Conservation (phyloP, 2,329 filamentous ascomycete genomes). For the Beauveria varroae region DNA sequence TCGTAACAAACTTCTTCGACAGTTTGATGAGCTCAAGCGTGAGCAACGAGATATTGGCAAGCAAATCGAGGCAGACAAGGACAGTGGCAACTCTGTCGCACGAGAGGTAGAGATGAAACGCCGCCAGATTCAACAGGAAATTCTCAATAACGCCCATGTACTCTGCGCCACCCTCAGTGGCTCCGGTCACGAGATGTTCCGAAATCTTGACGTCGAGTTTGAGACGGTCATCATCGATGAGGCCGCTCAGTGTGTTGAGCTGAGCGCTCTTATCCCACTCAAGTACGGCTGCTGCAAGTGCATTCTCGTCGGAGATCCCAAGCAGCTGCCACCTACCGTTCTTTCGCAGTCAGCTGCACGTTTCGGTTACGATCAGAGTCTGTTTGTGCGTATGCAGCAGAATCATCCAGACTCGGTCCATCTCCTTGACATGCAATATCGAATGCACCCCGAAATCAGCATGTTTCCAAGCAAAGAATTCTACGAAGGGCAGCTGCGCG, state of each 20-base stretch:
- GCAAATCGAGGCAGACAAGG: constrained; percentile 80
- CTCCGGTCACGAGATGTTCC: constrained; percentile 96
- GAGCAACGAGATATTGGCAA: constrained; percentile 67
- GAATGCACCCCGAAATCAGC: constrained; percentile 98
- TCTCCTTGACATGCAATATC: constrained; percentile 94
- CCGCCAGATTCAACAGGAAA: constrained; percentile 79
- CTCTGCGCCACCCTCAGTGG: constrained; percentile 93
- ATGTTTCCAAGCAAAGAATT: constrained; percentile 83
- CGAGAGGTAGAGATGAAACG: constrained; percentile 82
- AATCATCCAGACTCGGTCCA: constrained; percentile 86
- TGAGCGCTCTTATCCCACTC: constrained; percentile 90
- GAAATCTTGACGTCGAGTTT: constrained; percentile 88
- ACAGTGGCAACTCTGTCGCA: constrained; percentile 71
- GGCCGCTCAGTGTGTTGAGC: constrained; percentile 94
- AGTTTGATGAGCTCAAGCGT: constrained; percentile 71
- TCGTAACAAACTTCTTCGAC: constrained; percentile 56
- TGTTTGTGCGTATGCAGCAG: constrained; percentile 97
- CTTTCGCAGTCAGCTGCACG: constrained; percentile 86
- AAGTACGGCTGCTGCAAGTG: constrained; percentile 98
- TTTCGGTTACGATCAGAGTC: constrained; percentile 93
- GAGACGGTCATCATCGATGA: constrained; percentile 98
- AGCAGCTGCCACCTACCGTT: constrained; percentile 92
- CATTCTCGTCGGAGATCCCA: constrained; percentile 94
- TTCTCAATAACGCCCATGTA: constrained; percentile 84
- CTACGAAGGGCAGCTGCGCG: constrained; percentile 80